phyloP scores from a whole-genome alignment of 352 stramenopile species.

The Phytophthora pisi region DNA sequence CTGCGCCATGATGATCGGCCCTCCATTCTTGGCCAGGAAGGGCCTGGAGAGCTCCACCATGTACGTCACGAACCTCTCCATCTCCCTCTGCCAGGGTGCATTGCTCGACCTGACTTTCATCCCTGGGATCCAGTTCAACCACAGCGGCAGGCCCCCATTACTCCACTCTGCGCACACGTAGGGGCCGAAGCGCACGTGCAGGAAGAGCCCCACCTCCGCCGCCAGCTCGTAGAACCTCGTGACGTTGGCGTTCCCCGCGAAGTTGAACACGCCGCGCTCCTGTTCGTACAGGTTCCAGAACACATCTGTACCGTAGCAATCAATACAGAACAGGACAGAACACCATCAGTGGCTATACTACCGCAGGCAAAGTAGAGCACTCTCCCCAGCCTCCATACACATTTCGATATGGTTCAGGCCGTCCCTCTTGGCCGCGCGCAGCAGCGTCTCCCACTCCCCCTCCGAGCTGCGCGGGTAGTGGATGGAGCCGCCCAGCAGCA shows the following conservation, averaged over 20 bases:
- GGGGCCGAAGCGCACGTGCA: constrained; percentile 73
- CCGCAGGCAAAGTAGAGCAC: no score
- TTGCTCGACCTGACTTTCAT: constrained; percentile 62
- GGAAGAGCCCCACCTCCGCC: constrained; percentile 58
- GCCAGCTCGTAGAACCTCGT: constrained; percentile 69
- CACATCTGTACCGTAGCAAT: constrained; percentile 47
- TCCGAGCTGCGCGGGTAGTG: constrained; percentile 62
- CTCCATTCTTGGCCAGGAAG: constrained; percentile 66
- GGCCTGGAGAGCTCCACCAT: constrained; percentile 69
- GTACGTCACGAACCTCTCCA: constrained; percentile 64
- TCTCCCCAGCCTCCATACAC: constrained; percentile 40
- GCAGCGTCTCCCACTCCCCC: constrained; percentile 58
- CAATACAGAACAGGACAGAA: no score
- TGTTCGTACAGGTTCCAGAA: constrained; percentile 78
- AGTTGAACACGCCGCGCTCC: constrained; percentile 57
- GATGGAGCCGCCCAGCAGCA: constrained; percentile 74
- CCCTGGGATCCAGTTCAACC: constrained; percentile 56
- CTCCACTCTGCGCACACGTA: constrained; percentile 75
- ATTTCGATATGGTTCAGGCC: constrained; percentile 79
- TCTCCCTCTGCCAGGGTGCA: constrained; percentile 47
- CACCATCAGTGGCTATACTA: no score
- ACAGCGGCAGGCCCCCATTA: constrained; percentile 66
- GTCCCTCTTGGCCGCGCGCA: constrained; percentile 71
- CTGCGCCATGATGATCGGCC: constrained; percentile 76
- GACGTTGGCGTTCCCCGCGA: constrained; percentile 54